Conservation (phyloP, 192 early-diverging fungal species). For the Backusella luteola region DNA sequence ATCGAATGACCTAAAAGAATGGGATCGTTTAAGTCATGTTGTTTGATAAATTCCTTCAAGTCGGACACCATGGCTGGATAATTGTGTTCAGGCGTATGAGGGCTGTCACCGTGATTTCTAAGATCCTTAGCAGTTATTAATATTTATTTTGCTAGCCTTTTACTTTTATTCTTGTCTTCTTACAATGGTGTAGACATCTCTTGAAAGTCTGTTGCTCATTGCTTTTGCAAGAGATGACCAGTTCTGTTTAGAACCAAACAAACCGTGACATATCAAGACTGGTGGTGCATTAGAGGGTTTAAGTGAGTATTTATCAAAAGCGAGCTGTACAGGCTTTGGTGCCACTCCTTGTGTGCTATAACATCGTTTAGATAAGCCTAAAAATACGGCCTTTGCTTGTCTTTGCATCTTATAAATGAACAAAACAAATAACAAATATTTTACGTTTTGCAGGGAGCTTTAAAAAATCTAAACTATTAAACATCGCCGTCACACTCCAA, state of each 20-base stretch:
- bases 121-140: constrained; percentile 59
- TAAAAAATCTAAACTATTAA: not conserved
- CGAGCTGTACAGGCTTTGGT: not conserved
- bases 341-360: not conserved
- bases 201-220: constrained; percentile 58
- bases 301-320: constrained; percentile 1
- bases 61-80: constrained; percentile 83
- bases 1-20: constrained; percentile 89
- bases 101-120: constrained; percentile 93
- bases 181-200: constrained; percentile 68
- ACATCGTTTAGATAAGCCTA: not conserved
- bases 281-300: constrained; percentile 30
- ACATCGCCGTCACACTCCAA: not conserved
- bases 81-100: constrained; percentile 60
- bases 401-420: not conserved
- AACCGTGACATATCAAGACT: constrained; percentile 81
- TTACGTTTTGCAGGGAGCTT: not conserved
- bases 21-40: constrained; percentile 53
- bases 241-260: constrained; percentile 95
- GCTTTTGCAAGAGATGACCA: constrained; percentile 84
- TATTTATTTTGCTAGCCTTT: not conserved
- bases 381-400: not conserved
- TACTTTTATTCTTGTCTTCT: not conserved
- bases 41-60: constrained; percentile 63
- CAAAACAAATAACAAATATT: not conserved